Conservation (phyloP, 2,329 filamentous ascomycete species). For the Epichloe hybrida region DNA sequence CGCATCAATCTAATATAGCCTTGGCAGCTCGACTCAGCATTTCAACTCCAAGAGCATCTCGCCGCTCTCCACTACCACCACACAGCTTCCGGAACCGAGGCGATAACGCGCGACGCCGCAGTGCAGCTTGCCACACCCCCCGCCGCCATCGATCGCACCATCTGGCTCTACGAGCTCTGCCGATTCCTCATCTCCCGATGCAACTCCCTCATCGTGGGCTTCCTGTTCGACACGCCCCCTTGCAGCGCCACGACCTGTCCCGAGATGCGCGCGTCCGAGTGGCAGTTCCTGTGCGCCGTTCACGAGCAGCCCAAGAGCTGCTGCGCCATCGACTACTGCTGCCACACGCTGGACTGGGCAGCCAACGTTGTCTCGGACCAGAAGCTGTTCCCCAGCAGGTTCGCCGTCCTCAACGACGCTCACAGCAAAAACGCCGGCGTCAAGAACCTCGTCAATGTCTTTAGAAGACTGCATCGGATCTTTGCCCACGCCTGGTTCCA, state of each 20-base stretch:
- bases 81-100: slow-evolving; percentile 51
- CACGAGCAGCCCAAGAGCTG: slow-evolving; percentile 94
- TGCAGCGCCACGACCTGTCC: slow-evolving; percentile 84
- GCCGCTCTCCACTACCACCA: slow-evolving; percentile 79
- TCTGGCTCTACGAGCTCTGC: slow-evolving; percentile 97
- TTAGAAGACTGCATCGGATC: slow-evolving; percentile 85
- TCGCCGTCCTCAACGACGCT: slow-evolving; percentile 42
- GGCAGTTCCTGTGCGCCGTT: slow-evolving; percentile 97
- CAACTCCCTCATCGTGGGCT: slow-evolving; percentile 82
- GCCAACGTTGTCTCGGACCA: slow-evolving; percentile 87
- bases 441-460: slow-evolving; percentile 87
- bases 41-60: slow-evolving; percentile 93
- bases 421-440: slow-evolving; percentile 51
- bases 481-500: slow-evolving; percentile 99
- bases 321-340: slow-evolving; percentile 98
- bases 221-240: slow-evolving; percentile 83
- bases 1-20: neutral
- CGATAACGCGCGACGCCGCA: slow-evolving; percentile 66
- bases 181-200: slow-evolving; percentile 91
- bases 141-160: slow-evolving; percentile 64
- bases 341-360: slow-evolving; percentile 96
- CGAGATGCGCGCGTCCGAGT: slow-evolving; percentile 97
- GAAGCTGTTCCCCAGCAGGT: slow-evolving; percentile 85
- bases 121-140: slow-evolving; percentile 72
- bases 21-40: slow-evolving; percentile 80